Base-by-base conservation (phyloP, 352 stramenopile genomes). In the Globisporangium middletonii region DNA sequence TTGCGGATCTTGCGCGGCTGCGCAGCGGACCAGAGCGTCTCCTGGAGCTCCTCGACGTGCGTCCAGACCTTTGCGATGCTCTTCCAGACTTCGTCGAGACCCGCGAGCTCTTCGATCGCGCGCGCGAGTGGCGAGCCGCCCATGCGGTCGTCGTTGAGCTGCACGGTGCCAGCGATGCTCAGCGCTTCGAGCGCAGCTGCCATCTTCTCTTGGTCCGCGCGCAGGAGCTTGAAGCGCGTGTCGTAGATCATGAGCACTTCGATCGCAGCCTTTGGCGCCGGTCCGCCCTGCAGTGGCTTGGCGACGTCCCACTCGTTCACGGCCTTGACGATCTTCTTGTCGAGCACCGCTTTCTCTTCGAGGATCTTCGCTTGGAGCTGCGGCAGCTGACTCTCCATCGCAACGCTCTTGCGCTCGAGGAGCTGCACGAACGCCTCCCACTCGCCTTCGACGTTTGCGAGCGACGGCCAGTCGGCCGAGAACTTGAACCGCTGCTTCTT, bases 41-140 rank as follows among this genome's bases (percentile, higher is more conserved):
- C 95, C 59, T 98, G 96, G 0, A 99, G 65, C 19, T 97, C 84
- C 30, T 97, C 79, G 12, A 99, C 73, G 28, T 85, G 60, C 41
- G 75, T 64, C 71, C 81, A 97, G 7, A 97, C 88, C 44, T 96
- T 90, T 1, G 79, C 80, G 23, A 99, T 92, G 38, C 85, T 88
- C 55, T 94, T 88, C 97, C 97, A 99, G 15, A 99, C 97, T 67
- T 99, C 97, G 26, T 97, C 91, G 8, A 99, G 79, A n/a, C 98
- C 97, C 26, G 65, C 62, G 7, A 99, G 65, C 80, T 99, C 86
- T 35, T 94, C 97, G 19, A 86, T 92, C 4, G 72, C 88, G 57
- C 80, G 78, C 55, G 68, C 75, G 44, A 92, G 65, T 52, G 81
- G 82, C 49, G 75, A 81, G 30, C 89, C 84, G 23, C 74, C 83